Percentiles rank a stretch among this genome's conserved stretches.
Conservation (phyloP, 2,329 filamentous ascomycete genomes). For the Xylariaceae sp. region DNA sequence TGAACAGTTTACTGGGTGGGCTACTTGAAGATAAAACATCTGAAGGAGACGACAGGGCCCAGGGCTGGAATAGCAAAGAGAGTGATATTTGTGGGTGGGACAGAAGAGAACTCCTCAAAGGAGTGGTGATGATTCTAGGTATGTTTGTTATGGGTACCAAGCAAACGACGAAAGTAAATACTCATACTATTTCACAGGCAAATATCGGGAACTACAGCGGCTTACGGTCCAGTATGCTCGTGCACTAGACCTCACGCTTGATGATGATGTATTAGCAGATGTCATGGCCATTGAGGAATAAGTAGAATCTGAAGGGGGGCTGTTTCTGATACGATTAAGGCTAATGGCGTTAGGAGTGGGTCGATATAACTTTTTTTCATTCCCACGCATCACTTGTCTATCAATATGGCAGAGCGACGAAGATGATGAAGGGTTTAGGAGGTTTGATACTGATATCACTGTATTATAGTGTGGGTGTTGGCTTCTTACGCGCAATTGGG, state of each 20-base stretch:
- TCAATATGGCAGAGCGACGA: not conserved
- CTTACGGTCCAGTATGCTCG: constrained; percentile 93
- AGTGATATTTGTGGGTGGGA: constrained; percentile 88
- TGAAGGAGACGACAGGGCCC: constrained; percentile 42
- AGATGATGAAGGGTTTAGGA: constrained; percentile 1
- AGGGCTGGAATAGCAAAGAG: constrained; percentile 62
- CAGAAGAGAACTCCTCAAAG: constrained; percentile 79
- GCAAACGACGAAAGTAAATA: constrained; percentile 4
- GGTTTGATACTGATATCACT: constrained; percentile 9
- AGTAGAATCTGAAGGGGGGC: constrained; percentile 11
- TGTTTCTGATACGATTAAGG: constrained; percentile 5
- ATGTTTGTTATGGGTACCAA: constrained; percentile 36
- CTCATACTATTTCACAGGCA: constrained; percentile 55
- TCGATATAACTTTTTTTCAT: not conserved
- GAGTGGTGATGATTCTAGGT: constrained; percentile 91
- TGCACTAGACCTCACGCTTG: constrained; percentile 61
- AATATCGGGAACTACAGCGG: constrained; percentile 90
- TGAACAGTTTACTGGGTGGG: constrained; percentile 76
- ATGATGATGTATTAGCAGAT: constrained; percentile 42
- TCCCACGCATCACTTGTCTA: too few relatives aligned
- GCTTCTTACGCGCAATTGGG: constrained; percentile 5
- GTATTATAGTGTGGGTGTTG: constrained; percentile 15
- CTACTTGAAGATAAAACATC: constrained; percentile 54
- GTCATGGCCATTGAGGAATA: constrained; percentile 32
- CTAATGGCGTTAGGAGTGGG: constrained; percentile 12